A percentile compares a stretch with the other conserved stretches of the same genome.
Conservation (phyloP, 768 basidiomycete genomes). For the Pholiota microspora region DNA sequence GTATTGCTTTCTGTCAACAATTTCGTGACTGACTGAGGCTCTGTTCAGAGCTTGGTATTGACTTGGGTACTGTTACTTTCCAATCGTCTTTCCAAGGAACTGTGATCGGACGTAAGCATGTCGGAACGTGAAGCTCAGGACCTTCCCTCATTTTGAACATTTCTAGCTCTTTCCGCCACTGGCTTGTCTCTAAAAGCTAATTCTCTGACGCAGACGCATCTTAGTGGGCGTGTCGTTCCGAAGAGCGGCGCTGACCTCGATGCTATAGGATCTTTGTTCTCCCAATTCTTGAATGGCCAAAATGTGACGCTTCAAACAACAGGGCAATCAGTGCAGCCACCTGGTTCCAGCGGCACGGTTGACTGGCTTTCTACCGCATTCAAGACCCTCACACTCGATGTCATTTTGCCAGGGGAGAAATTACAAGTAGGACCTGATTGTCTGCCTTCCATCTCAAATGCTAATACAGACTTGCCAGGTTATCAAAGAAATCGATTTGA, state of each 20-base stretch:
- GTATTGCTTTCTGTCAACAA: not conserved
- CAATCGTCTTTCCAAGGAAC: conserved; percentile 55
- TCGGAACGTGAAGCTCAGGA: too few relatives aligned
- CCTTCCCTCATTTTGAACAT: too few relatives aligned
- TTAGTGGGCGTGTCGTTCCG: conserved; percentile 63
- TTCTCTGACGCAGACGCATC: conserved; percentile 45
- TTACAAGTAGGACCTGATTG: conserved; percentile 35
- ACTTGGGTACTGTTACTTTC: conserved; percentile 65
- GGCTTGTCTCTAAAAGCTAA: conserved; percentile 50
- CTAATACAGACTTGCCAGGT: conserved; percentile 31
- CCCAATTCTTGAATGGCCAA: conserved; percentile 58
- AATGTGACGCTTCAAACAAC: conserved; percentile 60
- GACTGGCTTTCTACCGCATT: conserved; percentile 71
- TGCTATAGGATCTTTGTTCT: conserved; percentile 61
- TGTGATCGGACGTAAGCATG: conserved; percentile 59
- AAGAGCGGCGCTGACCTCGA: conserved; percentile 54
- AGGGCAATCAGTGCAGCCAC: conserved; percentile 61
- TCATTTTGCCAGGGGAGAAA: conserved; percentile 60
- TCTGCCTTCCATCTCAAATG: not conserved
- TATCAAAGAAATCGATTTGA: conserved; percentile 60
- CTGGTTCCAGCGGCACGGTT: conserved; percentile 48
- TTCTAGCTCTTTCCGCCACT: conserved; percentile 48
- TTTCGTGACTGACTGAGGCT: conserved; percentile 15
- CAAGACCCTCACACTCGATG: conserved; percentile 58
- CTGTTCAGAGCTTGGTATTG: conserved; percentile 60